Evolutionary conservation across 306 rosid genomes (phyloP).

Genomic region (Neltuma alba): DNA sequence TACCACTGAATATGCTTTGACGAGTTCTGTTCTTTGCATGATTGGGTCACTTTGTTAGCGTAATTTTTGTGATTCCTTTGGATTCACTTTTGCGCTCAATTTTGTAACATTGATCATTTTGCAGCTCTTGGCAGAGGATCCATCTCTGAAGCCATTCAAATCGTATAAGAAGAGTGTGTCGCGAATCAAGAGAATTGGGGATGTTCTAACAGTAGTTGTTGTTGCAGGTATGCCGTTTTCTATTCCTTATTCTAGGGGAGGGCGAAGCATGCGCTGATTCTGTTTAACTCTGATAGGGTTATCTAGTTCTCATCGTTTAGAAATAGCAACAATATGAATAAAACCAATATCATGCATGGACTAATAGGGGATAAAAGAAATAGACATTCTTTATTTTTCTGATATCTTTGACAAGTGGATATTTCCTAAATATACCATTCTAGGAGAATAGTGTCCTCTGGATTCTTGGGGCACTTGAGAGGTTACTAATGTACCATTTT

Average conservation of each 20-base stretch:
- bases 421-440: not conserved
- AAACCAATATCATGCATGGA: not conserved
- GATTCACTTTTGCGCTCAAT: conserved; percentile 16
- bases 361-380: conserved; percentile 4
- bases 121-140: conserved; percentile 88
- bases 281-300: not conserved
- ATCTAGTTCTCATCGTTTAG: not conserved
- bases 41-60: not conserved
- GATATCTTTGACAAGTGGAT: not conserved
- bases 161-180: conserved; percentile 73
- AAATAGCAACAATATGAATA: not conserved
- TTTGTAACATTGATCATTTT: conserved; percentile 3
- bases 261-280: not conserved
- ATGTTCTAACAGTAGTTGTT: conserved; percentile 68
- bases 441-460: not conserved
- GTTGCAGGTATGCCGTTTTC: conserved; percentile 57
- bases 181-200: conserved; percentile 62
- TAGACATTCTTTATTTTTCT: conserved; percentile 10
- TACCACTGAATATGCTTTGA: not conserved
- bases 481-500: conserved; percentile 17
- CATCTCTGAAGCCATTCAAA: conserved; percentile 72
- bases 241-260: conserved; percentile 17
- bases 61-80: not conserved
- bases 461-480: conserved; percentile 17
- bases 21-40: not conserved